Conservation (phyloP, 164 flowering plant species). For the Cinnamomum micranthum region DNA sequence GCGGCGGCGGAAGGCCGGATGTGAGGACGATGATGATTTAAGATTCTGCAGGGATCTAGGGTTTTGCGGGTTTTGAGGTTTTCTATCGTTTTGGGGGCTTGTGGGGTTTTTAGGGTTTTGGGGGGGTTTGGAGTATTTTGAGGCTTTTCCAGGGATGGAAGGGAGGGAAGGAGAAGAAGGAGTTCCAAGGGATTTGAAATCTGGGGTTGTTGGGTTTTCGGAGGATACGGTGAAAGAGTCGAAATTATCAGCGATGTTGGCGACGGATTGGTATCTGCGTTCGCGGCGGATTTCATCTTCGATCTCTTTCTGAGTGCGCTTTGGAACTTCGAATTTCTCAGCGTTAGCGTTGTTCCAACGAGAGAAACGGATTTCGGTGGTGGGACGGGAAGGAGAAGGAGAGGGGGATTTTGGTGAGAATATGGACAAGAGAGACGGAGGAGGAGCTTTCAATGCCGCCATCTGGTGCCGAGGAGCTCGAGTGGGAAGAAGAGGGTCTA, state of each 20-base stretch:
- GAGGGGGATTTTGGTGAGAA: conserved; percentile 40
- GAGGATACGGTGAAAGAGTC: conserved; percentile 19
- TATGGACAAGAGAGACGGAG: conserved; percentile 44
- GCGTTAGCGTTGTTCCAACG: conserved; percentile 96
- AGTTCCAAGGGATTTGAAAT: conserved; percentile 64
- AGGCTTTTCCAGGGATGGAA: conserved; percentile 67
- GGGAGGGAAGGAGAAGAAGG: conserved; percentile 70
- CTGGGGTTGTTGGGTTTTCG: background rate
- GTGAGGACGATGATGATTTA: background rate
- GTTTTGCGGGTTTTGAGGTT: background rate
- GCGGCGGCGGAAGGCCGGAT: conserved; percentile 22
- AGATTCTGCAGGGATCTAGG: background rate
- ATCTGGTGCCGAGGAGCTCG: background rate
- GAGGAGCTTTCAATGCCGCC: conserved; percentile 12
- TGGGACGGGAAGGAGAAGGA: conserved; percentile 17
- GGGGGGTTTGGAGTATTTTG: conserved; percentile 62
- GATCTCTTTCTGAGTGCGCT: conserved; percentile 54
- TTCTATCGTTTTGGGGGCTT: background rate
- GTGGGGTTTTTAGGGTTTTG: background rate
- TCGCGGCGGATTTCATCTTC: conserved; percentile 69
- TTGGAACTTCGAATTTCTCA: conserved; percentile 38
- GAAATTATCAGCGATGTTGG: conserved; percentile 32
- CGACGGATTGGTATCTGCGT: conserved; percentile 57
- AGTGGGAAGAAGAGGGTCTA: too few relatives aligned
- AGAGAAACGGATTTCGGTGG: conserved; percentile 63